phyloP scores from a whole-genome alignment of 331 rosid genomes.

The Phaseolus coccineus region DNA sequence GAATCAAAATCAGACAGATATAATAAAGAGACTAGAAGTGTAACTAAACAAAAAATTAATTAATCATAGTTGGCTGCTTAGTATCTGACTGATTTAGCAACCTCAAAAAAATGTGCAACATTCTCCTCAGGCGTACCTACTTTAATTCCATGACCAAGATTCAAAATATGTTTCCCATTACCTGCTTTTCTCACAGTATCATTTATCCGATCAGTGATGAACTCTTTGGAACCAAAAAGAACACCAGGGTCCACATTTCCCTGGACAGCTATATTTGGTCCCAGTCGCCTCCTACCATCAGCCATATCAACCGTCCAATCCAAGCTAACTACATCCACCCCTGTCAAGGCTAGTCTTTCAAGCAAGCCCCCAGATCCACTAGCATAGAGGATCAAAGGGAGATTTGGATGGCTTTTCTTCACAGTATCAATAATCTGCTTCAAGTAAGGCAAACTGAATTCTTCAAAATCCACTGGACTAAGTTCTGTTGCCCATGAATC shows the following conservation, averaged over 20 bases:
- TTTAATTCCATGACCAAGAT: slow-evolving; percentile 95
- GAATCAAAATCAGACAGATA: neutral
- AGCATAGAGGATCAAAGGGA: slow-evolving; percentile 93
- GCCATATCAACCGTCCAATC: slow-evolving; percentile 99
- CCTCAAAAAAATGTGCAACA: slow-evolving; percentile 97
- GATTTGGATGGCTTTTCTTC: slow-evolving; percentile 81
- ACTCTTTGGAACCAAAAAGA: slow-evolving; percentile 91
- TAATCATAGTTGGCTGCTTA: slow-evolving; percentile 37
- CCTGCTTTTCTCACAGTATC: slow-evolving; percentile 96
- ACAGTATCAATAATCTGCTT: slow-evolving; percentile 89
- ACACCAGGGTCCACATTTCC: slow-evolving; percentile 71
- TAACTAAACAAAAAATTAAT: neutral
- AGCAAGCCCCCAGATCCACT: slow-evolving; percentile 98
- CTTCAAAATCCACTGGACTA: slow-evolving; percentile 71
- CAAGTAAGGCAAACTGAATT: slow-evolving; percentile 92
- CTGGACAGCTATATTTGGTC: slow-evolving; percentile 57
- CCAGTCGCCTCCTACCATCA: slow-evolving; percentile 88
- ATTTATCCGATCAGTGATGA: slow-evolving; percentile 78
- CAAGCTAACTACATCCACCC: slow-evolving; percentile 94
- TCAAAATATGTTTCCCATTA: slow-evolving; percentile 87
- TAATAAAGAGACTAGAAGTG: slow-evolving; percentile 5
- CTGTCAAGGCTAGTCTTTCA: slow-evolving; percentile 87
- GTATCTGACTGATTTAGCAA: slow-evolving; percentile 86
- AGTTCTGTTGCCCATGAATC: slow-evolving; percentile 63
- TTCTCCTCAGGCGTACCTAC: slow-evolving; percentile 99